These are phyloP conservation scores for Ilex asprella DNA, from an alignment of 257 asterid species.

Conservation along the genomic window DNA sequence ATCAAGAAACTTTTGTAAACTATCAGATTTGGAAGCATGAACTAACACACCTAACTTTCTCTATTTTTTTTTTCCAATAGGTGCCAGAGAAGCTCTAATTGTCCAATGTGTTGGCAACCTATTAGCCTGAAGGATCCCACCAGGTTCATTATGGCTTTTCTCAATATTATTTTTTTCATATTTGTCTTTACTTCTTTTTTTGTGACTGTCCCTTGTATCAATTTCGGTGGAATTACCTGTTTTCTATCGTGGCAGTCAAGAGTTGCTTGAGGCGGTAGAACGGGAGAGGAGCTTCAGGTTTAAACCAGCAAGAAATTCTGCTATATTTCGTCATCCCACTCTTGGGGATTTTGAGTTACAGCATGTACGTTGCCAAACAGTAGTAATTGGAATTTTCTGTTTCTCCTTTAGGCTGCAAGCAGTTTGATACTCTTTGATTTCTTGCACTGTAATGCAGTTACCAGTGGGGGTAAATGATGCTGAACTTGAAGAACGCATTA, in stretches of 20 bases:
- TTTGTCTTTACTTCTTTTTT: neutral
- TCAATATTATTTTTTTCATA: conserved; percentile 4
- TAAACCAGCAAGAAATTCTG: conserved; percentile 56
- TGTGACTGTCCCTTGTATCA: neutral
- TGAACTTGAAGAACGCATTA: conserved; percentile 80
- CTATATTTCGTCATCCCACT: conserved; percentile 68
- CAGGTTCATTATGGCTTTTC: conserved; percentile 38
- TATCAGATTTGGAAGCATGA: too few species aligned
- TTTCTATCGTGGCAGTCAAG: conserved; percentile 60
- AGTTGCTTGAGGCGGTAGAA: conserved; percentile 82
- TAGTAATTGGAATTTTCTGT: conserved; percentile 2
- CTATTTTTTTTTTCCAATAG: conserved; percentile 29
- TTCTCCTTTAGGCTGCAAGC: conserved; percentile 4
- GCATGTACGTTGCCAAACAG: conserved; percentile 44
- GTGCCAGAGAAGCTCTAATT: conserved; percentile 95
- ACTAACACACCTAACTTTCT: too few species aligned
- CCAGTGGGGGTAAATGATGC: conserved; percentile 57
- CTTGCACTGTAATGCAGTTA: conserved; percentile 35
- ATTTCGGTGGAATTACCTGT: neutral
- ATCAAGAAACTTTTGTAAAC: too few species aligned
- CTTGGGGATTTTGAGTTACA: conserved; percentile 71
- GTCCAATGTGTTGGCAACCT: conserved; percentile 97
- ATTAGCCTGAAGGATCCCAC: conserved; percentile 77
- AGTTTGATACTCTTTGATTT: conserved; percentile 8
- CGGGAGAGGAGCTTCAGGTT: conserved; percentile 57